Conservation (phyloP, 805 yeast genomes). For the Clavispora santaluciae region DNA sequence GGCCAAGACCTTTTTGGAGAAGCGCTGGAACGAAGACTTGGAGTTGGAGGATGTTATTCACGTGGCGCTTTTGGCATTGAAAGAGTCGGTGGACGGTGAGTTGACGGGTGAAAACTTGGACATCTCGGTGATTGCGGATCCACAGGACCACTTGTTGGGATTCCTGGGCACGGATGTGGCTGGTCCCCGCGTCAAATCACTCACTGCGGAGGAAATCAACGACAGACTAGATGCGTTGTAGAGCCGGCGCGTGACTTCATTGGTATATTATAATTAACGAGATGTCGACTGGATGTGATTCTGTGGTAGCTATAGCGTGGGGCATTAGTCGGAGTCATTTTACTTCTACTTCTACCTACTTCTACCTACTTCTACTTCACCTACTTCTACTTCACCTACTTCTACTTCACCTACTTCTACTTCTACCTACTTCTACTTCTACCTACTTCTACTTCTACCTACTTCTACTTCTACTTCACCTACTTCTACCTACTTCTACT, state of each 20-base stretch:
- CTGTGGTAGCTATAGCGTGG: too few relatives aligned
- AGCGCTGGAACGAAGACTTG: conserved; percentile 96
- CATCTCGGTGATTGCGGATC: conserved; percentile 79
- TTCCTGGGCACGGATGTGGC: conserved; percentile 74
- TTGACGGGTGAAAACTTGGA: conserved; percentile 96
- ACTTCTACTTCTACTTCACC: too few relatives aligned
- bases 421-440: too few relatives aligned
- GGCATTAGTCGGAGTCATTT: too few relatives aligned
- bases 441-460: too few relatives aligned
- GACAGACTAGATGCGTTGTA: conserved; percentile 91
- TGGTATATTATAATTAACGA: background rate
- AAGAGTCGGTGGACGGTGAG: conserved; percentile 97
- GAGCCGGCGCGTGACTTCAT: conserved; percentile 4
- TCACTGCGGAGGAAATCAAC: conserved; percentile 86
- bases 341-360: too few relatives aligned
- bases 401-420: too few relatives aligned
- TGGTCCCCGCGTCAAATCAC: conserved; percentile 88
- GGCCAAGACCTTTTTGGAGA: conserved; percentile 96
- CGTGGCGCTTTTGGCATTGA: conserved; percentile 87
- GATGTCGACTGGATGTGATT: background rate
- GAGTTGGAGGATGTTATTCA: conserved; percentile 98
- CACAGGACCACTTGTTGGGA: conserved; percentile 77
- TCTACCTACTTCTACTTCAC: too few relatives aligned
- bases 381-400: too few relatives aligned
- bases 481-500: too few relatives aligned